Evolutionary conservation across 2,329 filamentous ascomycete species (phyloP).

Genomic region (Didymella glomerata): DNA sequence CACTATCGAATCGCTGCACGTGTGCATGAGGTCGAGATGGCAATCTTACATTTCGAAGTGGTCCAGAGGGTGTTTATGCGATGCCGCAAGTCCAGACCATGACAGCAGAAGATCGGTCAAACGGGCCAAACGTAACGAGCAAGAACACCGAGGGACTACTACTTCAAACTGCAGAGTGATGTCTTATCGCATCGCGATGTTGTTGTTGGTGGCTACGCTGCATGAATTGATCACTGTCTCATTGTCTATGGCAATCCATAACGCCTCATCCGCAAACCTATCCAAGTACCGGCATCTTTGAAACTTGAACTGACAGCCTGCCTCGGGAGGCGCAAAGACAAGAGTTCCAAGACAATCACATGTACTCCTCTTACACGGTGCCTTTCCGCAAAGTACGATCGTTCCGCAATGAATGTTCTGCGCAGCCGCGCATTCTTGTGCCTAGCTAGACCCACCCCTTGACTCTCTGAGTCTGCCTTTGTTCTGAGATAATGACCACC

Average conservation of each 20-base stretch:
- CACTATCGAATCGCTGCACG: conserved; percentile 4
- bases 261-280: conserved; percentile 12
- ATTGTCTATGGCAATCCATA: not conserved
- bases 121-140: not conserved
- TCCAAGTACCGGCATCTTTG: conserved; percentile 3
- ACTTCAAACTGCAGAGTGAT: not conserved
- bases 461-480: no score
- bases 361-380: not conserved
- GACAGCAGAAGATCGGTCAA: not conserved
- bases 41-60: conserved; percentile 2
- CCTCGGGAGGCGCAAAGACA: conserved; percentile 12
- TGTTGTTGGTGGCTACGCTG: not conserved
- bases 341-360: conserved; percentile 2
- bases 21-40: not conserved
- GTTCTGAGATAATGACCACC: no score
- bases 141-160: not conserved
- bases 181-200: not conserved
- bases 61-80: not conserved
- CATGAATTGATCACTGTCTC: not conserved
- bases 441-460: no score
- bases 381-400: not conserved
- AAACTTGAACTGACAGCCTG: not conserved
- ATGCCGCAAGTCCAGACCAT: not conserved
- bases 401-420: conserved; percentile 1
- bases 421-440: no score